Evolutionary conservation across 2,329 filamentous ascomycete genomes (phyloP).

Genomic region (Penicillium brevicompactum): DNA sequence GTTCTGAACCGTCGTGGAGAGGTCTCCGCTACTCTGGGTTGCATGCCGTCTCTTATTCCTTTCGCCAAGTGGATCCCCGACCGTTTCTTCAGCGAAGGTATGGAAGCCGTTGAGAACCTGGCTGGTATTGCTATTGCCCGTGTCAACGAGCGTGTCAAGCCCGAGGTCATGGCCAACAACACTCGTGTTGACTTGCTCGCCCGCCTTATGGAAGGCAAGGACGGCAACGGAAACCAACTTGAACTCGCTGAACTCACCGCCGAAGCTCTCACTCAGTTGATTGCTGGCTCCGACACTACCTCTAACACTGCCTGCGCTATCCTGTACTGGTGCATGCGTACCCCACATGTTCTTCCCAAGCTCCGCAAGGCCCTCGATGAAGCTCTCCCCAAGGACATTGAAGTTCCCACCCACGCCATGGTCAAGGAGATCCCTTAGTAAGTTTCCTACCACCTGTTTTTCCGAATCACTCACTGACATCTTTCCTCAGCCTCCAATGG

Average conservation of each 20-base stretch:
- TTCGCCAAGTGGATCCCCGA: conserved; percentile 81
- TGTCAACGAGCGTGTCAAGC: conserved; percentile 72
- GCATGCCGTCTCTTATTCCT: conserved; percentile 72
- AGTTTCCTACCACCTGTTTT: conserved; percentile 8
- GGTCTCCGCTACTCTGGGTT: conserved; percentile 78
- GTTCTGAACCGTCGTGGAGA: conserved; percentile 87
- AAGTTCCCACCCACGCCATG: conserved; percentile 71
- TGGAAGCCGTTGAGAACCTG: conserved; percentile 74
- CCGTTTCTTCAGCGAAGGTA: conserved; percentile 75
- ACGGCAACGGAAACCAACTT: conserved; percentile 75
- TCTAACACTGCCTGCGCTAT: conserved; percentile 79
- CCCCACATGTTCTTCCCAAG: conserved; percentile 70
- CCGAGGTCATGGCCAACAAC: conserved; percentile 60
- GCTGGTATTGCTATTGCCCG: conserved; percentile 86
- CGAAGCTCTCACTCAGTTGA: conserved; percentile 86
- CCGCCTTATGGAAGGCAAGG: conserved; percentile 80
- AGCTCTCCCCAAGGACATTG: conserved; percentile 61
- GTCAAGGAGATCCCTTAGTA: conserved; percentile 74
- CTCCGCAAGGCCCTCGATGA: conserved; percentile 76
- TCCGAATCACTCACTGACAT: conserved; percentile 6
- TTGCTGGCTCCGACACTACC: conserved; percentile 68
- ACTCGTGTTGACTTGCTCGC: conserved; percentile 78
- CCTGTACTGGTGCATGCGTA: conserved; percentile 72
- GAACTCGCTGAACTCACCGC: conserved; percentile 80
- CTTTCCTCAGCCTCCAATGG: conserved; percentile 55